These are phyloP conservation scores for Fusarium sterilihyphosum DNA, from an alignment of 2,329 filamentous ascomycete genomes.

Conservation along the genomic window DNA sequence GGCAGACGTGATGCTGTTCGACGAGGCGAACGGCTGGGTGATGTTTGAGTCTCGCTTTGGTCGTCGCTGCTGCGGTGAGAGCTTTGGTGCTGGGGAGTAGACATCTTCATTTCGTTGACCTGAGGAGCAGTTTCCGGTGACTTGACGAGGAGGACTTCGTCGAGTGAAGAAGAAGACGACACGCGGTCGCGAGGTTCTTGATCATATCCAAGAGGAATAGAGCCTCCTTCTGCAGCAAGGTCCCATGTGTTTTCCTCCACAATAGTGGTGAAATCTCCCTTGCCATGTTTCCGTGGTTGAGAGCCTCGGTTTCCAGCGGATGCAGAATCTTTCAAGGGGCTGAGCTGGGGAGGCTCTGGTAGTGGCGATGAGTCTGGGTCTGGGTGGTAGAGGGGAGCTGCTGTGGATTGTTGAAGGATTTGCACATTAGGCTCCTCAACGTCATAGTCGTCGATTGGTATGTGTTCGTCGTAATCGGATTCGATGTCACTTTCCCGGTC, in stretches of 20 bases:
- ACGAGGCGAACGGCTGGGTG: slow-evolving; percentile 32
- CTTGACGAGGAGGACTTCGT: slow-evolving; percentile 47
- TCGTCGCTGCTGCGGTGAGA: slow-evolving; percentile 22
- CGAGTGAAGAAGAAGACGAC: slow-evolving; percentile 46
- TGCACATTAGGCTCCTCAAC: slow-evolving; percentile 56
- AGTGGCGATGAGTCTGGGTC: slow-evolving; percentile 57
- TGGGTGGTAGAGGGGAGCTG: slow-evolving; percentile 38
- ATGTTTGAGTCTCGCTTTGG: slow-evolving; percentile 23
- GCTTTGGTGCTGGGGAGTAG: slow-evolving; percentile 32
- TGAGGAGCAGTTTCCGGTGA: slow-evolving; percentile 30
- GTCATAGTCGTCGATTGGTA: slow-evolving; percentile 55
- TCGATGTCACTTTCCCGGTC: slow-evolving; percentile 51
- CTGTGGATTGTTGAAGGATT: slow-evolving; percentile 56
- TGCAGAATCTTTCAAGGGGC: slow-evolving; percentile 62
- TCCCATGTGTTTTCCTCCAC: slow-evolving; percentile 60
- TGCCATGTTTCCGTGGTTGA: slow-evolving; percentile 42
- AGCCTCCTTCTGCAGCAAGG: slow-evolving; percentile 44
- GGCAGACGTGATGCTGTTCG: slow-evolving; percentile 36
- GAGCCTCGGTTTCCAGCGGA: slow-evolving; percentile 60
- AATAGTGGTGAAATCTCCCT: slow-evolving; percentile 57
- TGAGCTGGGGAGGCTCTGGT: slow-evolving; percentile 58
- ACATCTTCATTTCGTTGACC: slow-evolving; percentile 14
- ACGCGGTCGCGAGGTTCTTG: slow-evolving; percentile 36
- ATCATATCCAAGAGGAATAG: slow-evolving; percentile 1
- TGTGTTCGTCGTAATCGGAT: slow-evolving; percentile 57